Percentiles rank a stretch among this genome's conserved stretches.
phyloP scores from a whole-genome alignment of 140 eudicot genomes.

The Eryngium alpinum region DNA sequence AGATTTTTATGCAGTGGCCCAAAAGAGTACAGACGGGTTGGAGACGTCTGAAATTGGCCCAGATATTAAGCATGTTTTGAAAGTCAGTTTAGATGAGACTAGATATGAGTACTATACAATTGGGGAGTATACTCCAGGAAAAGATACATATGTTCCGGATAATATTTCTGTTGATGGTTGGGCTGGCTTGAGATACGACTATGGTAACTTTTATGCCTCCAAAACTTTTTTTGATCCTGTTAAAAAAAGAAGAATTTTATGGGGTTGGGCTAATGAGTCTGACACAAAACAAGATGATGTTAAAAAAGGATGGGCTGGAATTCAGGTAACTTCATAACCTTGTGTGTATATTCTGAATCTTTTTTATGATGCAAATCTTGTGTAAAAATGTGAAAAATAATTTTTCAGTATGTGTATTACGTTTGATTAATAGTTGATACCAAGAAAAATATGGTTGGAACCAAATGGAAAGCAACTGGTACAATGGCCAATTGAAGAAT shows the following conservation, averaged over 20 bases:
- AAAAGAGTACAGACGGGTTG: neutral
- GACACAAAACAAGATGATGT: neutral
- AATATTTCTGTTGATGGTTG: neutral
- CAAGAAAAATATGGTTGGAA: neutral
- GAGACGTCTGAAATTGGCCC: neutral
- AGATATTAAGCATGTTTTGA: neutral
- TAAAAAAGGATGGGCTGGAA: slow-evolving; percentile 1
- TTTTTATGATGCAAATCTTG: neutral
- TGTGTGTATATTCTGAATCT: neutral
- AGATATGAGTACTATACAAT: slow-evolving; percentile 9
- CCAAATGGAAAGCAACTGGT: neutral
- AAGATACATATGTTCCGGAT: neutral
- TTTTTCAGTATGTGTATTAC: too few relatives aligned
- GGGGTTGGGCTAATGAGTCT: slow-evolving; percentile 9
- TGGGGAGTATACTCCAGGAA: neutral
- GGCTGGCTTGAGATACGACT: slow-evolving; percentile 3
- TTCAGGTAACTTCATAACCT: neutral
- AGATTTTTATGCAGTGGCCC: neutral
- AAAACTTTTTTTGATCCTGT: neutral
- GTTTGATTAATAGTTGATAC: neutral
- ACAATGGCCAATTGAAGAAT: neutral
- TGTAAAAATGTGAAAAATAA: too few relatives aligned
- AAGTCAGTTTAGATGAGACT: neutral
- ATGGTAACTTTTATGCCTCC: slow-evolving; percentile 6
- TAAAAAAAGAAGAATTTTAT: neutral